A percentile compares a stretch with the other conserved stretches of the same genome.
Evolutionary conservation across 148 eudicot genomes (phyloP).

Genomic region (Vaccinium macrocarpon): DNA sequence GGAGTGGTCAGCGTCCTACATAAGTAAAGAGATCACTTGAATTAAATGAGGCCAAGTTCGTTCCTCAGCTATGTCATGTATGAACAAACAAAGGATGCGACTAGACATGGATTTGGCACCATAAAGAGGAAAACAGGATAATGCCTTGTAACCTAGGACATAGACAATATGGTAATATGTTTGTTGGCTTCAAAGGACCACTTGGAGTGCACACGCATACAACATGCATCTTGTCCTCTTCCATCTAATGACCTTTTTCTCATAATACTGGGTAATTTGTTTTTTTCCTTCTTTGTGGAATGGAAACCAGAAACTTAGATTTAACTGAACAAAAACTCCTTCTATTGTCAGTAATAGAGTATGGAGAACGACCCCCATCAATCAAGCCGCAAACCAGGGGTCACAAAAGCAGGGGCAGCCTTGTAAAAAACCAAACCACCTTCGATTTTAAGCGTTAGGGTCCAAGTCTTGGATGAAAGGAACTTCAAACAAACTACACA

Average conservation of each 20-base stretch:
- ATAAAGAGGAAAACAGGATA: neutral
- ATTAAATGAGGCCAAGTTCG: neutral
- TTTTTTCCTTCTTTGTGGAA: neutral
- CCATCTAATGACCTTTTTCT: neutral
- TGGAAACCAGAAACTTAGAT: neutral
- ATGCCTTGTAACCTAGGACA: neutral
- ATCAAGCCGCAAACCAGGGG: neutral
- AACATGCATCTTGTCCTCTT: neutral
- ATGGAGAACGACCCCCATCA: neutral
- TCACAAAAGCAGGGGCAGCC: neutral
- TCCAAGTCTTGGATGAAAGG: neutral
- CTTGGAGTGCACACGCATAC: neutral
- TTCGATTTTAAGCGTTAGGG: neutral
- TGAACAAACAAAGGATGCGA: neutral
- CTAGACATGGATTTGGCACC: neutral
- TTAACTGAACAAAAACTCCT: neutral
- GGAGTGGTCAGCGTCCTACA: conserved; percentile 85
- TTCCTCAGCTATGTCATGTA: neutral
- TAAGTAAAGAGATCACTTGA: neutral
- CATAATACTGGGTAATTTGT: neutral
- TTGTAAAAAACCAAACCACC: neutral
- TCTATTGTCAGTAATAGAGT: neutral
- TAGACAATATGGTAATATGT: neutral
- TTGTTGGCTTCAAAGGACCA: neutral
- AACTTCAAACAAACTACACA: neutral